Conservation (phyloP, 257 asterid genomes). For the Nicotiana attenuata region DNA sequence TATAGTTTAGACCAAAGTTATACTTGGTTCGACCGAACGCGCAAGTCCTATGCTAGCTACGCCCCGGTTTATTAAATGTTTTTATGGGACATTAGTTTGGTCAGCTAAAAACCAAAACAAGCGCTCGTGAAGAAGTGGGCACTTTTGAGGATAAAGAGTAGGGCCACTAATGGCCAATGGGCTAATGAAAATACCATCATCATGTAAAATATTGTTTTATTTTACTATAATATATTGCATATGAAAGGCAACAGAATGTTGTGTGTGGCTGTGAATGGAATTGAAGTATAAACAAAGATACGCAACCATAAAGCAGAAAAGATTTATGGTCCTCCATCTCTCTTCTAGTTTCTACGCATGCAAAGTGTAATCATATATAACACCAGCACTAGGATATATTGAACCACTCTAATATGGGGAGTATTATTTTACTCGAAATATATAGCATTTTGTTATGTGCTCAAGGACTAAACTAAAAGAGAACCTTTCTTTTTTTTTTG, state of each 20-base stretch:
- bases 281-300: background rate
- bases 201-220: background rate
- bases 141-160: background rate
- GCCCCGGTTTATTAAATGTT: background rate
- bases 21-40: no score
- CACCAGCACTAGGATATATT: background rate
- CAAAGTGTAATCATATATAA: background rate
- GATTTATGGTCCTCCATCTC: background rate
- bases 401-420: background rate
- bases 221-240: no score
- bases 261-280: background rate
- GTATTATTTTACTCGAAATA: background rate
- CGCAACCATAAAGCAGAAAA: background rate
- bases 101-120: background rate
- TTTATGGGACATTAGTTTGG: background rate
- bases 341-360: slow-evolving; percentile 1
- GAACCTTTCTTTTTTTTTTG: background rate
- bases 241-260: background rate
- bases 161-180: background rate
- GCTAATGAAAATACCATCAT: background rate
- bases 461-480: background rate
- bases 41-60: no score
- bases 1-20: no score
- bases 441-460: background rate
- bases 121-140: background rate